Base-by-base conservation (phyloP, 768 basidiomycete species). In the Lyophyllum shimeji region DNA sequence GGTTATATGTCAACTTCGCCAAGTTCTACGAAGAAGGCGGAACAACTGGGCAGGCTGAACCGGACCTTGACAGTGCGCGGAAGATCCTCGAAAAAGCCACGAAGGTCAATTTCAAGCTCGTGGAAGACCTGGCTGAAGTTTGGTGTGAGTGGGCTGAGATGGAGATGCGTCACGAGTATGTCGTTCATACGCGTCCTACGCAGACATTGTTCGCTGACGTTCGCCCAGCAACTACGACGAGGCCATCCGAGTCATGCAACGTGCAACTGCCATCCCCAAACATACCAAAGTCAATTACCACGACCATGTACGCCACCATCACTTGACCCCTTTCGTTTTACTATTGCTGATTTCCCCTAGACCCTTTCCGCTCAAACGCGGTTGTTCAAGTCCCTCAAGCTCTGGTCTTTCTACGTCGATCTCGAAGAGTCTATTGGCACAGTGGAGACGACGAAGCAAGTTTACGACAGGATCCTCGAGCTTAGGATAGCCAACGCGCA, bases 101-200 rank as follows among this genome's bases (percentile, higher is more conserved):
- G 3, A 92, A 90, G 63, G 86, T 97, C 40, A 90, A 89, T 66
- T 98, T 95, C 78, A 93, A 89, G 71, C 80, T 84, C n/a, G 95
- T 99, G 9, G 96, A 99, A 67, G 97, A 99, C 65, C 80, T 99
- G 21, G 97, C 97, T 0, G 97, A 98, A 69, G 83, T 98, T 13
- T 99, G 97, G 97, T 98, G 95, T 65, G 97, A 98, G 73, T 98
- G 97, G 96, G 86, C 97, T 7, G 97, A 99, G 73, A 86, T 98
- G 89, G 97, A 99, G 69, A 80, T 98, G 48, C 85, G 96, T 42
- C 89, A 95, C 48, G 95, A 96, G 95, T 95, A 74, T 64, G 92
- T 80, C 5, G 31, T 53, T 46, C 24, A 29, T 33, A 29, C 13
- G 42, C 59, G 33, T 20, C 17, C 23, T 37, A n/a, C 55, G 1